Conservation (phyloP, 148 eudicot species). For the Limonium bicolor region DNA sequence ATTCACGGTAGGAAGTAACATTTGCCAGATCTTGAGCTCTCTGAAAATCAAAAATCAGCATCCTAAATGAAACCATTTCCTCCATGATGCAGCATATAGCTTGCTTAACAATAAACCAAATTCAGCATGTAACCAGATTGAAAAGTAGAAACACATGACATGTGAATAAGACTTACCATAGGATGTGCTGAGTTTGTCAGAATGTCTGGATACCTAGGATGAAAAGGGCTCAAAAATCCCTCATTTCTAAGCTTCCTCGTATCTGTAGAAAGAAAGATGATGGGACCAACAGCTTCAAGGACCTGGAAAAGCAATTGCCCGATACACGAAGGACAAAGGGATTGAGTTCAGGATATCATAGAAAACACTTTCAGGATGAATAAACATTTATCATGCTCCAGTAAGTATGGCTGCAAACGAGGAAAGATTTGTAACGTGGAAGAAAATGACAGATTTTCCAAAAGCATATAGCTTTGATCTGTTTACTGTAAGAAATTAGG, state of each 20-base stretch:
- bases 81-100: neutral
- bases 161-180: constrained; percentile 33
- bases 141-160: constrained; percentile 1
- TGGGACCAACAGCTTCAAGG: constrained; percentile 95
- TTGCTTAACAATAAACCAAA: neutral
- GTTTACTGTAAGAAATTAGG: too few relatives aligned
- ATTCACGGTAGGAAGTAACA: constrained; percentile 87
- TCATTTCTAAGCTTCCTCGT: constrained; percentile 96
- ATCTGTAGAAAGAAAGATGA: constrained; percentile 86
- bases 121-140: neutral
- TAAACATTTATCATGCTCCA: too few relatives aligned
- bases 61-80: neutral
- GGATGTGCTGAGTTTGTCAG: constrained; percentile 99
- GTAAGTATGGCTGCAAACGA: too few relatives aligned
- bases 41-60: constrained; percentile 21
- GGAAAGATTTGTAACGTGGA: too few relatives aligned
- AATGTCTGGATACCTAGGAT: constrained; percentile 98
- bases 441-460: too few relatives aligned
- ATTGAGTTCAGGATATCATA: too few relatives aligned
- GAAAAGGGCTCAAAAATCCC: constrained; percentile 98
- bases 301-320: constrained; percentile 34
- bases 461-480: too few relatives aligned
- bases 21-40: constrained; percentile 99
- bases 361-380: too few relatives aligned
- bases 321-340: neutral